These are phyloP conservation scores for Suillus ampliporus DNA, from an alignment of 768 basidiomycete genomes.

Conservation along the genomic window DNA sequence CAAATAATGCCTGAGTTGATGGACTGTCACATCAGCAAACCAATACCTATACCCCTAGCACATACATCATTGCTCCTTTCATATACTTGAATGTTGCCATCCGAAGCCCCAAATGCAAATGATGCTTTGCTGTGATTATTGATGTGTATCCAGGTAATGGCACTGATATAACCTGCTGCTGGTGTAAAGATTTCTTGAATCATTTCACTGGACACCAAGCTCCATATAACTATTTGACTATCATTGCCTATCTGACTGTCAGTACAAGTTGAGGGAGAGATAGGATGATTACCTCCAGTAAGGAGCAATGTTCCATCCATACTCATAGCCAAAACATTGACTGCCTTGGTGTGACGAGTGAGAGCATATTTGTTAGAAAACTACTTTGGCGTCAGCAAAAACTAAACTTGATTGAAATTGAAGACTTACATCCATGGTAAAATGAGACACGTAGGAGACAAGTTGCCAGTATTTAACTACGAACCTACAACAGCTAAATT, in stretches of 20 bases:
- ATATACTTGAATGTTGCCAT: background rate
- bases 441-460: background rate
- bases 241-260: background rate
- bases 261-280: background rate
- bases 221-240: background rate
- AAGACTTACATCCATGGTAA: background rate
- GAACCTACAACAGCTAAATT: background rate
- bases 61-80: background rate
- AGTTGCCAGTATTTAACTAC: background rate
- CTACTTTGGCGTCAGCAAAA: background rate
- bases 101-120: background rate
- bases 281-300: slow-evolving; percentile 2
- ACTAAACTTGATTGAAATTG: background rate
- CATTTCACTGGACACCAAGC: background rate
- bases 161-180: background rate
- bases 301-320: background rate
- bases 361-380: slow-evolving; percentile 6
- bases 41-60: background rate
- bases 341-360: slow-evolving; percentile 2
- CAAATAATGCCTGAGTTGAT: background rate
- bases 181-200: background rate
- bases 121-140: background rate
- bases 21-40: background rate
- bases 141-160: background rate
- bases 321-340: background rate